phyloP scores from a whole-genome alignment of 352 stramenopile species.

The Phytophthora tubulina region DNA sequence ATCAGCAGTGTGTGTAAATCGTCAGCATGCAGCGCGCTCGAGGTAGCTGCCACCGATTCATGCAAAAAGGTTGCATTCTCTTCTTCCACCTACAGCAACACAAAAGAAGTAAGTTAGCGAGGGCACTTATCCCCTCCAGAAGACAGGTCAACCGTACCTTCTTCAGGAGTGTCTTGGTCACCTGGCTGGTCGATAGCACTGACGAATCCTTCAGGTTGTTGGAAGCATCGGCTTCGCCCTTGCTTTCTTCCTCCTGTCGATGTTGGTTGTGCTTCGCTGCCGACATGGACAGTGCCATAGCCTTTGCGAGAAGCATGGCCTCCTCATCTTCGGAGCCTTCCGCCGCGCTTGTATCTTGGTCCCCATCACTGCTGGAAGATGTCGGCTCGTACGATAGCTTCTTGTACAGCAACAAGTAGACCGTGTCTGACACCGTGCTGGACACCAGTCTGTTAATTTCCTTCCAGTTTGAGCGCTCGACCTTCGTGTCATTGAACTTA shows the following conservation, averaged over 20 bases:
- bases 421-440: constrained; percentile 88
- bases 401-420: constrained; percentile 92
- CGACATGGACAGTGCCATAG: constrained; percentile 91
- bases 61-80: constrained; percentile 71
- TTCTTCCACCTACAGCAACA: constrained; percentile 61
- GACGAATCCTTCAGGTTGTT: constrained; percentile 23
- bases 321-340: constrained; percentile 67
- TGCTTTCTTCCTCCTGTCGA: constrained; percentile 56
- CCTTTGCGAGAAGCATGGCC: constrained; percentile 88
- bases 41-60: constrained; percentile 57
- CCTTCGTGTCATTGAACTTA: constrained; percentile 92
- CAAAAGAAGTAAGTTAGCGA: not conserved
- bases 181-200: constrained; percentile 31
- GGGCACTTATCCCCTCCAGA: not conserved
- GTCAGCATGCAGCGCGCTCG: constrained; percentile 65
- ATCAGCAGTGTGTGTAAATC: constrained; percentile 74
- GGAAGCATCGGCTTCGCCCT: constrained; percentile 33
- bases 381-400: constrained; percentile 69
- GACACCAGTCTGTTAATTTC: constrained; percentile 84
- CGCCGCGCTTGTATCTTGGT: constrained; percentile 14
- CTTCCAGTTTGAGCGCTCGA: constrained; percentile 81
- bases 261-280: constrained; percentile 63
- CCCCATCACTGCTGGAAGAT: constrained; percentile 2
- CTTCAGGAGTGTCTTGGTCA: constrained; percentile 62
- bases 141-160: constrained; percentile 47